Evolutionary conservation across 164 flowering plant genomes (phyloP).

Genomic region (Hamamelis virginiana): DNA sequence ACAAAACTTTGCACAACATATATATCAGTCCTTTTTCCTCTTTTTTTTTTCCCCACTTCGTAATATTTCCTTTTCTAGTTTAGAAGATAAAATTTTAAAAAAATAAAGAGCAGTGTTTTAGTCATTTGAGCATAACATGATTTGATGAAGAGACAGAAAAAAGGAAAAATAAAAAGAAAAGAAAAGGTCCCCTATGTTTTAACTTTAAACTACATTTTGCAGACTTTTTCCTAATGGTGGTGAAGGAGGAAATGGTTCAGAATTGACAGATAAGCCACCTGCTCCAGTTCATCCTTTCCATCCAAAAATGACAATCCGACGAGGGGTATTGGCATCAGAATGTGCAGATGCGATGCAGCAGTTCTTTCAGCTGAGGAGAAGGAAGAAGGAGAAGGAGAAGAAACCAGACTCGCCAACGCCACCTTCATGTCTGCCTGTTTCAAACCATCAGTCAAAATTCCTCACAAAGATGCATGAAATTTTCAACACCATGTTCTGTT

Average conservation of each 20-base stretch:
- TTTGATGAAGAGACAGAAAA: no score
- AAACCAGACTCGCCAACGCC: slow-evolving; percentile 40
- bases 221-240: slow-evolving; percentile 73
- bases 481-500: slow-evolving; percentile 64
- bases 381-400: slow-evolving; percentile 47
- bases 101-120: neutral
- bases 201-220: slow-evolving; percentile 21
- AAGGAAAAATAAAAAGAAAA: neutral
- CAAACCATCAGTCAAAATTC: slow-evolving; percentile 53
- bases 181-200: neutral
- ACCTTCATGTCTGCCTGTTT: slow-evolving; percentile 47
- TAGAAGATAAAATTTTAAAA: neutral
- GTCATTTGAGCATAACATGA: neutral
- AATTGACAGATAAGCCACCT: slow-evolving; percentile 45
- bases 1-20: no score
- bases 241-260: slow-evolving; percentile 44
- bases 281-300: slow-evolving; percentile 93
- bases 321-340: slow-evolving; percentile 70
- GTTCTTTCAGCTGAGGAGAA: slow-evolving; percentile 84
- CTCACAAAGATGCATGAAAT: slow-evolving; percentile 61
- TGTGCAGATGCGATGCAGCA: slow-evolving; percentile 89
- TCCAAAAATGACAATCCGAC: slow-evolving; percentile 72
- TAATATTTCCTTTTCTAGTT: neutral
- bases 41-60: neutral
- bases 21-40: no score